Evolutionary conservation across 345 rosid genomes (phyloP), one percentile per base, ranked within the genome.

Genomic region (Schrenkiella parvula): DNA sequence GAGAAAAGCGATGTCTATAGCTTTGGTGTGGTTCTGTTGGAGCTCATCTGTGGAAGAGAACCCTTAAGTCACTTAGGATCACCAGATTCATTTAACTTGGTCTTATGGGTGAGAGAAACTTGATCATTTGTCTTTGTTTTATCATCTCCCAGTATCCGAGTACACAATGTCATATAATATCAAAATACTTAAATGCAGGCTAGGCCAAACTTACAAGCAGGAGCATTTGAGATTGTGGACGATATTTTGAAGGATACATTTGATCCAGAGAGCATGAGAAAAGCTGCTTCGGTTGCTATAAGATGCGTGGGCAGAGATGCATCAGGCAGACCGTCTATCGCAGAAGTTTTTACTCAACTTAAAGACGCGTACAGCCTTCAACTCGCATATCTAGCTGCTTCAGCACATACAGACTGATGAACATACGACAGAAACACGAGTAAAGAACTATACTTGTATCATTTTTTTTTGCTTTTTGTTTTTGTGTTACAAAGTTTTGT

Each of bases 1-100:
- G 97, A 93, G 86, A 93, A 89, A 79, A 93, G 97, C 26, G 97
- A 92, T 35, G 83, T 93, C 68, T 92, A 93, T 72, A 88, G 98
- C 84, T 89, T 93, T 17, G 98, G 98, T 15, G 96, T 89, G 46
- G 98, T 89, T 77, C 84, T 93, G 55, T 56, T 90, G 55, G 97
- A 93, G 83, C 92, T 93, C 70, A 90, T 93, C 64, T 93, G 98
- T 59, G 98, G 97, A 60, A 73, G 97, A 77, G 97, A 93, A 38
- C 98, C 97, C 1, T 75, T 93, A 71, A 89, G 76, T 44, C 97
- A 85, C 55, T 79, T 81, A 1, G 97, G 98, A 72, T 79, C 85
- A 68, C 98, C 96, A 44, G 96, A 93, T 75, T 89, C 97, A 68
- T 93, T 93, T 88, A 93, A 93, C 80, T 78, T 93, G 81, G 96